A percentile compares a stretch with the other conserved stretches of the same genome.
phyloP scores from a whole-genome alignment of 2,329 filamentous ascomycete genomes.

The Pseudogymnoascus sp. region DNA sequence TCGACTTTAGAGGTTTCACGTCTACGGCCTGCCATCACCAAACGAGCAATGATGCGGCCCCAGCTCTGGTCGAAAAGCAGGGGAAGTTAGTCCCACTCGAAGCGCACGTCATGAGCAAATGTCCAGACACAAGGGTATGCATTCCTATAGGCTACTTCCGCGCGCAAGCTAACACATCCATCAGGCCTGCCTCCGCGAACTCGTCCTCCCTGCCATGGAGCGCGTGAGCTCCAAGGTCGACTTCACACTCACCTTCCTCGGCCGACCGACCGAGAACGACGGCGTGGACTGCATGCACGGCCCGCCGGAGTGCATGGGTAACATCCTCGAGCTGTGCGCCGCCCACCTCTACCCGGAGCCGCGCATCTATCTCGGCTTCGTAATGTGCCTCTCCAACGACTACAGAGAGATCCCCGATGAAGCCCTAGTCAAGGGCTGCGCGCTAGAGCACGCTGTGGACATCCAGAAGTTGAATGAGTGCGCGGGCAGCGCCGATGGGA shows the following conservation, averaged over 20 bases:
- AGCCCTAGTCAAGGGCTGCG: conserved; percentile 75
- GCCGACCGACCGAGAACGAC: conserved; percentile 66
- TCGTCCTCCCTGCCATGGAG: conserved; percentile 84
- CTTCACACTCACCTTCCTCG: conserved; percentile 87
- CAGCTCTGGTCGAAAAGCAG: not conserved
- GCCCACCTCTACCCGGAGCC: conserved; percentile 73
- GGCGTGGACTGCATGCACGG: conserved; percentile 87
- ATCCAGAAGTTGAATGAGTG: conserved; percentile 77
- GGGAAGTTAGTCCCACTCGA: conserved; percentile 63
- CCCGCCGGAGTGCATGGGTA: conserved; percentile 81
- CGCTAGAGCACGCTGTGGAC: conserved; percentile 82
- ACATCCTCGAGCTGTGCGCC: conserved; percentile 91
- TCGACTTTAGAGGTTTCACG: not conserved
- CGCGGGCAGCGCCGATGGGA: conserved; percentile 67
- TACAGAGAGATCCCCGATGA: conserved; percentile 72
- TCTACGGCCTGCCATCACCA: not conserved
- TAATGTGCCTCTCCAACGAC: conserved; percentile 75
- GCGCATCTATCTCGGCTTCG: conserved; percentile 84
- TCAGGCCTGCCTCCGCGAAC: conserved; percentile 67
- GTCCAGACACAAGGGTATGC: conserved; percentile 69
- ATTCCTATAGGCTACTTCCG: not conserved
- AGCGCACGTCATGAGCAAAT: conserved; percentile 96
- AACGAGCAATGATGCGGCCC: not conserved
- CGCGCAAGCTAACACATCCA: conserved; percentile 1
- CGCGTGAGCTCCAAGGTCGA: conserved; percentile 74